Conservation (phyloP, 1,139 yeast genomes). For the Saccharomyces hybrid region DNA sequence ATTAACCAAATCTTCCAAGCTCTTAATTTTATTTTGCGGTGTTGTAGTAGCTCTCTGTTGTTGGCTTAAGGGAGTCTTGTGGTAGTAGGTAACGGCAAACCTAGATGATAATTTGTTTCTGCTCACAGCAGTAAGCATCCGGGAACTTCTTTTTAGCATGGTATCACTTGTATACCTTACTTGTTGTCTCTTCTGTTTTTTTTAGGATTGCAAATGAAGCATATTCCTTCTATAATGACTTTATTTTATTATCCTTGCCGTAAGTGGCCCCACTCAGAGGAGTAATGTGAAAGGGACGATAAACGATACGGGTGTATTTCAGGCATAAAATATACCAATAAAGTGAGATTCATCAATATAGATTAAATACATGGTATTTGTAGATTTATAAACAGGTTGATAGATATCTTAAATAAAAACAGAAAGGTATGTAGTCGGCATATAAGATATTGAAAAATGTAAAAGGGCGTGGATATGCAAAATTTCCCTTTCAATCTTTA, state of each 20-base stretch:
- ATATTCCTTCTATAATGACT: not conserved
- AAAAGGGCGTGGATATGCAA: not conserved
- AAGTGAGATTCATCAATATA: not conserved
- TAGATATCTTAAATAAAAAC: not conserved
- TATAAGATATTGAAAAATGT: not conserved
- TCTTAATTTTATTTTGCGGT: constrained; percentile 9
- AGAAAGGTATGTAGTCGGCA: not conserved
- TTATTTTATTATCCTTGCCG: not conserved
- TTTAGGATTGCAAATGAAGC: not conserved
- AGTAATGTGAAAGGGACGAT: too few relatives aligned
- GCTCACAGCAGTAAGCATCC: not conserved
- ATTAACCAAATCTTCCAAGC: constrained; percentile 28
- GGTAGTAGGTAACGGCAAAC: not conserved
- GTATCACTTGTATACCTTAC: not conserved
- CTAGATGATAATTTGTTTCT: not conserved
- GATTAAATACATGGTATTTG: constrained; percentile 1
- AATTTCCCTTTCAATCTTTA: constrained; percentile 1
- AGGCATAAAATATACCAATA: not conserved
- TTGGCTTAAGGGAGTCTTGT: not conserved
- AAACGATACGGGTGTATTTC: too few relatives aligned
- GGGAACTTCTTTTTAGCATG: not conserved
- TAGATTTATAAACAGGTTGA: not conserved
- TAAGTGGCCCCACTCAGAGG: not conserved
- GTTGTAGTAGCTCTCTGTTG: not conserved
- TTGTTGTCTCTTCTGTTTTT: too few relatives aligned